Evolutionary conservation across 345 rosid genomes (phyloP).

Genomic region (Psidium friedrichsthalianum): DNA sequence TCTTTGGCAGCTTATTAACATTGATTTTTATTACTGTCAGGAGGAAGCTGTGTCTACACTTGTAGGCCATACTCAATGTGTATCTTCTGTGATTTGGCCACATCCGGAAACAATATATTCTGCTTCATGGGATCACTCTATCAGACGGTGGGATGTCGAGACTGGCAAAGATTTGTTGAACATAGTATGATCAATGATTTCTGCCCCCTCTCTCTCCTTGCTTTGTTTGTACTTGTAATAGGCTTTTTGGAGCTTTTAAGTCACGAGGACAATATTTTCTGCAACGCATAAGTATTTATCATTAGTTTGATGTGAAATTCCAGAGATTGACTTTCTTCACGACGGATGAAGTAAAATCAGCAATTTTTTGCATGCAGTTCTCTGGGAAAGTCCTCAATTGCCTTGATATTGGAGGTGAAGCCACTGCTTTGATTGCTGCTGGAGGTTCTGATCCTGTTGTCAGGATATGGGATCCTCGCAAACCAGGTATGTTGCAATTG

Average conservation of each 20-base stretch:
- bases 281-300: neutral
- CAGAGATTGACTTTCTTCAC: neutral
- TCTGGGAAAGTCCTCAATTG: slow-evolving; percentile 78
- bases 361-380: slow-evolving; percentile 31
- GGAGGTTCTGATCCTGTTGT: slow-evolving; percentile 87
- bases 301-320: neutral
- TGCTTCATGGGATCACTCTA: slow-evolving; percentile 92
- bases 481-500: slow-evolving; percentile 56
- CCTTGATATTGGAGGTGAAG: slow-evolving; percentile 88
- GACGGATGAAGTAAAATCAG: neutral
- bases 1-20: neutral
- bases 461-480: slow-evolving; percentile 97
- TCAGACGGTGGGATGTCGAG: slow-evolving; percentile 82
- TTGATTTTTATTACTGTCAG: slow-evolving; percentile 14
- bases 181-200: slow-evolving; percentile 35
- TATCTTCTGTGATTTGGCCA: slow-evolving; percentile 87
- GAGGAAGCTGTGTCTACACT: slow-evolving; percentile 70
- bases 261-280: neutral
- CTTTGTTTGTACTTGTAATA: neutral
- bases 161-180: slow-evolving; percentile 64
- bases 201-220: slow-evolving; percentile 2
- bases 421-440: slow-evolving; percentile 79
- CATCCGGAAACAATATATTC: slow-evolving; percentile 59
- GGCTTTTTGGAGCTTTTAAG: neutral
- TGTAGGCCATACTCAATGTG: slow-evolving; percentile 86